A percentile compares a stretch with the other conserved stretches of the same genome.
Evolutionary conservation across 2,329 filamentous ascomycete genomes (phyloP).

Genomic region (Claviceps quebecensis): DNA sequence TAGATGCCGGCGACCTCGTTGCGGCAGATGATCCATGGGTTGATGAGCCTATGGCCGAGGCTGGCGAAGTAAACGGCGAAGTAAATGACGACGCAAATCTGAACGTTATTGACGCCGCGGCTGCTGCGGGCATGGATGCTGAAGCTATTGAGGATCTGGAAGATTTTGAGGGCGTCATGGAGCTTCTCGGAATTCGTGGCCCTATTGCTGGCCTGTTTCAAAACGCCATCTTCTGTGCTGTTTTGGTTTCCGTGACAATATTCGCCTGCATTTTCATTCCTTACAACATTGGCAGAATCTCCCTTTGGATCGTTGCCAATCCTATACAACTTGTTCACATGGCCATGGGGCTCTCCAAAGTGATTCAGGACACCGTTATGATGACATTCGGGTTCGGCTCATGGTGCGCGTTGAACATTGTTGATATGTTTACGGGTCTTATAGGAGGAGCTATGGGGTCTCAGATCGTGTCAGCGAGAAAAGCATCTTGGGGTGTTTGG

Average conservation of each 20-base stretch:
- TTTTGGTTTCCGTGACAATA: constrained; percentile 78
- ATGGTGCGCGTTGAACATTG: constrained; percentile 25
- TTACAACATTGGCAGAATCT: constrained; percentile 79
- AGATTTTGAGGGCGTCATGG: constrained; percentile 90
- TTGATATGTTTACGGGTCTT: constrained; percentile 23
- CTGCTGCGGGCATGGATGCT: constrained; percentile 54
- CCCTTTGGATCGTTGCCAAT: constrained; percentile 65
- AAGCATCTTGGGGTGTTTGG: constrained; percentile 28
- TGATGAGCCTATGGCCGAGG: constrained; percentile 12
- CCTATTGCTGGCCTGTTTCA: constrained; percentile 82
- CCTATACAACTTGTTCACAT: constrained; percentile 64
- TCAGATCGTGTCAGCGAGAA: constrained; percentile 19
- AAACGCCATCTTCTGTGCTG: constrained; percentile 86
- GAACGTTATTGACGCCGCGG: constrained; percentile 23
- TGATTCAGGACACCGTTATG: constrained; percentile 64
- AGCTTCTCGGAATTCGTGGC: constrained; percentile 91
- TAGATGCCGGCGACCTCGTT: constrained; percentile 42
- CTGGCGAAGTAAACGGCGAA: constrained; percentile 21
- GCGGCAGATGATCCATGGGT: constrained; percentile 25
- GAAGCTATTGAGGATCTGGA: constrained; percentile 75
- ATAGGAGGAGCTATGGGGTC: constrained; percentile 18
- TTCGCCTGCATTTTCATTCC: constrained; percentile 78
- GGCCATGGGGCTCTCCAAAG: constrained; percentile 59
- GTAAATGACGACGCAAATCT: constrained; percentile 18
- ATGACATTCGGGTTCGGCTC: constrained; percentile 44